Evolutionary conservation across 2,329 filamentous ascomycete genomes (phyloP).

Genomic region (Aspergillus spinulosporus): DNA sequence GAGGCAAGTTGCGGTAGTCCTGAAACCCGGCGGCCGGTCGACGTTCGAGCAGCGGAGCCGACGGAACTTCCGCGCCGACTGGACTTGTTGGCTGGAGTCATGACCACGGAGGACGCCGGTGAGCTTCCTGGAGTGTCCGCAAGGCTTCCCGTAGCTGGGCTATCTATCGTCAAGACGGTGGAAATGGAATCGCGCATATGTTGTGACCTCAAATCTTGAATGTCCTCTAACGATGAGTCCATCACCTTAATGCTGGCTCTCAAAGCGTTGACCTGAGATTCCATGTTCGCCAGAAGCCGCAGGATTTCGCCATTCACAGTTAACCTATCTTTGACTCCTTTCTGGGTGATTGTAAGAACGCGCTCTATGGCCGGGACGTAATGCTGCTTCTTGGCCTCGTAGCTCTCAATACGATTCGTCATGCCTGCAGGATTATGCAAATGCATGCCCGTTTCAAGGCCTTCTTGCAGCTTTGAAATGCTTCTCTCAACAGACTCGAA

Average conservation of each 20-base stretch:
- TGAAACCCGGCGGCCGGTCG: conserved; percentile 49
- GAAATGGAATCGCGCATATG: conserved; percentile 90
- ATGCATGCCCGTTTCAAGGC: conserved; percentile 72
- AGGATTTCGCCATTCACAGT: conserved; percentile 96
- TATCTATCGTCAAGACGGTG: conserved; percentile 82
- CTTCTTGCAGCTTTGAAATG: conserved; percentile 76
- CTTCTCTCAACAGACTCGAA: conserved; percentile 91
- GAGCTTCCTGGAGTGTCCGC: conserved; percentile 72
- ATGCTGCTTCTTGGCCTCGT: conserved; percentile 91
- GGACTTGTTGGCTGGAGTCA: conserved; percentile 52
- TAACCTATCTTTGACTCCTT: conserved; percentile 90
- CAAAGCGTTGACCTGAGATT: conserved; percentile 74
- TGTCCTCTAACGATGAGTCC: conserved; percentile 73
- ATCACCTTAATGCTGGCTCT: conserved; percentile 76
- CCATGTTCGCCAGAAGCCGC: conserved; percentile 80
- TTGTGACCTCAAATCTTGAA: conserved; percentile 62
- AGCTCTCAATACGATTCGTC: conserved; percentile 84
- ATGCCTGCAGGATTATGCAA: conserved; percentile 69
- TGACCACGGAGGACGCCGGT: conserved; percentile 65
- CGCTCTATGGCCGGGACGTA: conserved; percentile 92
- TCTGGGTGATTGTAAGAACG: conserved; percentile 88
- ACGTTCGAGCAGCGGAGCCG: conserved; percentile 42
- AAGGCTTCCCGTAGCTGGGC: conserved; percentile 68
- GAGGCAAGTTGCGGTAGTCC: conserved; percentile 45
- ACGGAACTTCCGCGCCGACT: conserved; percentile 52